A percentile compares a stretch with the other conserved stretches of the same genome.
phyloP scores from a whole-genome alignment of 2,329 filamentous ascomycete genomes.

The Hypomyces rosellus region DNA sequence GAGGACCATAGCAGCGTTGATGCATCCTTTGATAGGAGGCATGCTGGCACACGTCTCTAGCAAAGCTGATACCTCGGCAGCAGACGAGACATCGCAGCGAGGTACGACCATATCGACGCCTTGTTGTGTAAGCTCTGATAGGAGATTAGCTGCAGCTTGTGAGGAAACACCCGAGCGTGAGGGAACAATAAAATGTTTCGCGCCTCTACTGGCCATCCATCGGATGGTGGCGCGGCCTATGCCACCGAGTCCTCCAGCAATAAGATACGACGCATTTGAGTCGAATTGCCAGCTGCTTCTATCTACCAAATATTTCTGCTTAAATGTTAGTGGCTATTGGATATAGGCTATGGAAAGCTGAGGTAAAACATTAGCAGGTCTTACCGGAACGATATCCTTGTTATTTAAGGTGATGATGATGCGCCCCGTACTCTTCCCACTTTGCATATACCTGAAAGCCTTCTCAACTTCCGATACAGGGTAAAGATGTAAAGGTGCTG shows the following conservation, averaged over 20 bases:
- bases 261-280: conserved; percentile 13
- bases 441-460: conserved; percentile 16
- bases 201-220: conserved; percentile 12
- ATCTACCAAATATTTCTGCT: conserved; percentile 2
- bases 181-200: conserved; percentile 23
- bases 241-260: conserved; percentile 20
- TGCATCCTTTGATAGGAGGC: conserved; percentile 19
- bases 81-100: conserved; percentile 14
- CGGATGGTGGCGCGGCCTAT: conserved; percentile 18
- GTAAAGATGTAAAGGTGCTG: conserved; percentile 4
- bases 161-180: conserved; percentile 21
- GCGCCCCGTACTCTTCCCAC: neutral
- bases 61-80: neutral
- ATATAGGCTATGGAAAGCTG: too few species aligned
- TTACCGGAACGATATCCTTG: conserved; percentile 5
- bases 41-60: conserved; percentile 14
- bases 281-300: conserved; percentile 1
- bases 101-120: conserved; percentile 11
- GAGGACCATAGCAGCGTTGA: conserved; percentile 25
- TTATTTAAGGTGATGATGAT: neutral
- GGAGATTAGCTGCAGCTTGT: conserved; percentile 11
- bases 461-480: neutral
- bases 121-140: conserved; percentile 9
- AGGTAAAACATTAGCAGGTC: neutral
- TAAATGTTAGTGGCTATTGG: neutral